Evolutionary conservation across 73 alveolate species (phyloP).

Genomic region (Tetrahymena borealis): DNA sequence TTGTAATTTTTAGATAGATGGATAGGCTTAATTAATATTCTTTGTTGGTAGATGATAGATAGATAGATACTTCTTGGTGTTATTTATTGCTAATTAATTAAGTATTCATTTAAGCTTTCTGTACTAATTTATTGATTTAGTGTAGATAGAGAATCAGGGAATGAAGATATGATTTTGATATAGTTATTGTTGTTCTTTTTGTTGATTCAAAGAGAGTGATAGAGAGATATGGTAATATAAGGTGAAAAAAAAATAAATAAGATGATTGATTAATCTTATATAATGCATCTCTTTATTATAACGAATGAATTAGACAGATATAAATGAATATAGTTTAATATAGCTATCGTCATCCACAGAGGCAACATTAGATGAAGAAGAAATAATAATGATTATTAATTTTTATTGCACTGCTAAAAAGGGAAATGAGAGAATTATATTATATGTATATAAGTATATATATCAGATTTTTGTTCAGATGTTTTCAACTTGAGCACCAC

Average conservation of each 20-base stretch:
- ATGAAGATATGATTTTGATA: background rate
- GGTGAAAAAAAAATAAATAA: background rate
- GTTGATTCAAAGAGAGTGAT: background rate
- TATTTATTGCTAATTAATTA: too few species aligned
- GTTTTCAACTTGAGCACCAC: slow-evolving; percentile 39
- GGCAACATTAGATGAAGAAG: slow-evolving; percentile 1
- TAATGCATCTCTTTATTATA: background rate
- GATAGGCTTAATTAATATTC: too few species aligned
- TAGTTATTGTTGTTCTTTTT: too few species aligned
- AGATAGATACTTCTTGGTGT: too few species aligned
- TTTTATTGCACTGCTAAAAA: background rate
- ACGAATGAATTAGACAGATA: slow-evolving; percentile 2
- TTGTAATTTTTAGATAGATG: too few species aligned
- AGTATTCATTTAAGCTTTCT: too few species aligned
- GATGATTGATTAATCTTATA: background rate
- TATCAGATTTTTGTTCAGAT: slow-evolving; percentile 32
- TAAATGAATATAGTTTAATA: background rate
- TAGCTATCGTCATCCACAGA: slow-evolving; percentile 4
- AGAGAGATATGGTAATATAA: background rate
- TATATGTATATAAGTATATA: slow-evolving; percentile 24
- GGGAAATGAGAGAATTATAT: background rate
- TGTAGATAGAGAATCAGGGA: background rate
- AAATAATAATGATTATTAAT: background rate
- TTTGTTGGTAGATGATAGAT: too few species aligned
- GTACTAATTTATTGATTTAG: too few species aligned